These are phyloP conservation scores for Cyberlindnera nakhonratchasimensis DNA, from an alignment of 805 yeast species.

Conservation along the genomic window DNA sequence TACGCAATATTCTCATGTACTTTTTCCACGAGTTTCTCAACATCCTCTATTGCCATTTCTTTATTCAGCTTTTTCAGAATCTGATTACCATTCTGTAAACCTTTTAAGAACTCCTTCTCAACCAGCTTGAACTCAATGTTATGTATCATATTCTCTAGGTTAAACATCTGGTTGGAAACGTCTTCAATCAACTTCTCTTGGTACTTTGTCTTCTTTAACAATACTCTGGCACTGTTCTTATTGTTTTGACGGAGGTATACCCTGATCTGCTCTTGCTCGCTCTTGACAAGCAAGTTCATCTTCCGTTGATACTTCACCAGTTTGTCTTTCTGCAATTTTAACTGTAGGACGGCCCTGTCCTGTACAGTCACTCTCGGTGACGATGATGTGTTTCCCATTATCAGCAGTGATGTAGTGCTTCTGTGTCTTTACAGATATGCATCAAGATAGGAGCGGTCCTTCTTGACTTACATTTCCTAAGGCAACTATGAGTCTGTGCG, in stretches of 20 bases:
- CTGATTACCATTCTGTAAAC: slow-evolving; percentile 75
- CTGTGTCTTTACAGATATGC: no score
- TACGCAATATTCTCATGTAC: slow-evolving; percentile 76
- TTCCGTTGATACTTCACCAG: slow-evolving; percentile 61
- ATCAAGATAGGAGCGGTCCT: no score
- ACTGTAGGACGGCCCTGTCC: slow-evolving; percentile 81
- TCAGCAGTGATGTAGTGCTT: not conserved
- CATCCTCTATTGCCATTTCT: slow-evolving; percentile 73
- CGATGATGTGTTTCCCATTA: slow-evolving; percentile 26
- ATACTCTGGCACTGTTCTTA: slow-evolving; percentile 56
- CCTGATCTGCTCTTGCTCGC: slow-evolving; percentile 47
- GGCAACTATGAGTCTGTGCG: no score
- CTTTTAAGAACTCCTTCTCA: slow-evolving; percentile 79
- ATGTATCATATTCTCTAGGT: slow-evolving; percentile 72
- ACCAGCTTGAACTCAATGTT: slow-evolving; percentile 86
- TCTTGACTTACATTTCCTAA: no score
- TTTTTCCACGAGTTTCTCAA: slow-evolving; percentile 82
- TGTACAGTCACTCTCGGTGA: slow-evolving; percentile 64
- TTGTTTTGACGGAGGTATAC: slow-evolving; percentile 26
- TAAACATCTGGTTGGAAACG: slow-evolving; percentile 74
- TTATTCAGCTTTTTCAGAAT: slow-evolving; percentile 71
- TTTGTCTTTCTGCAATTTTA: slow-evolving; percentile 86
- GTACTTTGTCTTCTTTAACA: slow-evolving; percentile 74
- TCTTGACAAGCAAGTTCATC: slow-evolving; percentile 51
- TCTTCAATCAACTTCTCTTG: slow-evolving; percentile 70